A percentile compares a stretch with the other conserved stretches of the same genome.
These are phyloP conservation scores for Botrytis elliptica DNA, from an alignment of 2,329 filamentous ascomycete genomes.

Conservation along the genomic window DNA sequence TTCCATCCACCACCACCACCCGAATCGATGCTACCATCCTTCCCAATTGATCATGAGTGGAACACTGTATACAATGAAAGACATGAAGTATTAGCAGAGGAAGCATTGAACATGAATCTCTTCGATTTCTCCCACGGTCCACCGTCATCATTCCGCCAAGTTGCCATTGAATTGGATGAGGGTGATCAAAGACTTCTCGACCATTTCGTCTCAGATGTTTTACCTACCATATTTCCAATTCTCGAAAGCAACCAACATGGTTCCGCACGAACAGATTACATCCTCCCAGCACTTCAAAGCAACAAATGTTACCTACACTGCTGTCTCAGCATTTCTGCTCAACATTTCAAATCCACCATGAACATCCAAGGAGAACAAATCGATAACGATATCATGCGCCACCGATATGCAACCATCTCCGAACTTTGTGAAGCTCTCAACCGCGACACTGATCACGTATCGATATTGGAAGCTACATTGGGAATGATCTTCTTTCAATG, in stretches of 20 bases:
- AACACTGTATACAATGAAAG: conserved; percentile 68
- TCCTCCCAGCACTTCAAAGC: conserved; percentile 82
- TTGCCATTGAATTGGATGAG: conserved; percentile 81
- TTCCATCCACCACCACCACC: conserved; percentile 75
- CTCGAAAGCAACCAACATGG: conserved; percentile 87
- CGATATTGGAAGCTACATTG: conserved; percentile 88
- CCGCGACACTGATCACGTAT: conserved; percentile 75
- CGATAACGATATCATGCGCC: conserved; percentile 87
- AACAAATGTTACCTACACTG: conserved; percentile 96
- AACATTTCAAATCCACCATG: conserved; percentile 82
- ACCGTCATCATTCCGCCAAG: conserved; percentile 61
- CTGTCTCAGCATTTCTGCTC: conserved; percentile 88
- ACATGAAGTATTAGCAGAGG: conserved; percentile 61
- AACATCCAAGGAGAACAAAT: conserved; percentile 68
- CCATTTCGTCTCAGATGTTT: conserved; percentile 85
- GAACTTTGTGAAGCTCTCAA: conserved; percentile 80
- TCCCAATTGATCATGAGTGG: conserved; percentile 68
- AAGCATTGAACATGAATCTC: conserved; percentile 71
- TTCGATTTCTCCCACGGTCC: conserved; percentile 77
- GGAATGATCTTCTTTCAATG: conserved; percentile 97
- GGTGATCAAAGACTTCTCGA: conserved; percentile 82
- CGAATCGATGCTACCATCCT: conserved; percentile 63
- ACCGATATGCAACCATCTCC: conserved; percentile 84
- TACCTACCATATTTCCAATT: conserved; percentile 88
- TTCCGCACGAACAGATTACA: conserved; percentile 74